These are phyloP conservation scores for Calocybe indica DNA, from an alignment of 768 basidiomycete genomes.

Conservation along the genomic window DNA sequence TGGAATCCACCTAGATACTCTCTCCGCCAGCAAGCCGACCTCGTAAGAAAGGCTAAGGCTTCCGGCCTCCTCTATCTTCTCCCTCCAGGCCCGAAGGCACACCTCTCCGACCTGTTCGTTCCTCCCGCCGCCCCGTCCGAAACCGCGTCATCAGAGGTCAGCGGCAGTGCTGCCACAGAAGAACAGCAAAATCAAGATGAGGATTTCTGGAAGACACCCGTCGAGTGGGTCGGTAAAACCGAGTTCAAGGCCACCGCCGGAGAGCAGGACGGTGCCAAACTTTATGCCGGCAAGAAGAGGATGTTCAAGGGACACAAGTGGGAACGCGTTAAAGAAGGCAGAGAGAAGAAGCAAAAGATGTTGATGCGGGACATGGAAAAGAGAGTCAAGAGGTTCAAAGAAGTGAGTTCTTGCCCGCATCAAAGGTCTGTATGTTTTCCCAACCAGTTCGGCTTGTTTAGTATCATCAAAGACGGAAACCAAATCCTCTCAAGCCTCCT, in stretches of 20 bases:
- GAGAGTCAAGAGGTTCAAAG: slow-evolving; percentile 61
- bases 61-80: slow-evolving; percentile 50
- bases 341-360: slow-evolving; percentile 40
- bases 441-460: slow-evolving; percentile 14
- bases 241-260: slow-evolving; percentile 36
- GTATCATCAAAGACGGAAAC: slow-evolving; percentile 46
- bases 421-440: not conserved
- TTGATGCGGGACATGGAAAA: slow-evolving; percentile 67
- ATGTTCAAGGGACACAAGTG: slow-evolving; percentile 96
- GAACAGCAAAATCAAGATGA: slow-evolving; percentile 7
- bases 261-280: slow-evolving; percentile 49
- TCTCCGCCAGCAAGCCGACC: slow-evolving; percentile 68
- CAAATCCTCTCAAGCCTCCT: slow-evolving; percentile 50
- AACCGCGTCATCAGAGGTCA: slow-evolving; percentile 2
- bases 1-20: slow-evolving; percentile 73
- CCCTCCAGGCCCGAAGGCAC: slow-evolving; percentile 60
- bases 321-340: slow-evolving; percentile 54
- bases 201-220: slow-evolving; percentile 22
- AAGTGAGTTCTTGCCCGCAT: slow-evolving; percentile 32
- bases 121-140: slow-evolving; percentile 2
- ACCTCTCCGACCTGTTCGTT: not conserved
- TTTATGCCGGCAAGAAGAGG: slow-evolving; percentile 72
- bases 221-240: slow-evolving; percentile 41
- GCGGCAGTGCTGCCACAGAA: slow-evolving; percentile 1
- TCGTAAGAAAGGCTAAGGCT: slow-evolving; percentile 65